Evolutionary conservation across 2,329 filamentous ascomycete genomes (phyloP), one percentile per base, ranked within the genome.

Genomic region (Fusarium sp.): DNA sequence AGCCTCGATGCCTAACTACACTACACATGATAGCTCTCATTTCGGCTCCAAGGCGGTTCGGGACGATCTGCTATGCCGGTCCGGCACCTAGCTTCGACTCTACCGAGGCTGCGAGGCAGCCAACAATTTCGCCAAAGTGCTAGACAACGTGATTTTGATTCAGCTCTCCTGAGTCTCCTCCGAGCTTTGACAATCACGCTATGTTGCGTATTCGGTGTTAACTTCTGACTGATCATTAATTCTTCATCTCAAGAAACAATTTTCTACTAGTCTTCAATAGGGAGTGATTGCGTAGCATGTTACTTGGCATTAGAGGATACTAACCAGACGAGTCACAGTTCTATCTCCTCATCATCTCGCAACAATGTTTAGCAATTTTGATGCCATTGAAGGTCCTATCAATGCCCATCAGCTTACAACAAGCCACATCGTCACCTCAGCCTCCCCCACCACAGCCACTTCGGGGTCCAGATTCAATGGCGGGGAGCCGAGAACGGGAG

Each of bases 361-460:
- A 50, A 29, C 24, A 13, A 15, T 31, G 4, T n/a, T 21, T 8
- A 29, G n/a, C 15, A 21, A 26, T 23, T 16, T 8, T 11, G 16
- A 29, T 39, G 10, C 4, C 23, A 26, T 35, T 9, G 10, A n/a
- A 13, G 4, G 31, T 8, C 31, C 13, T 39, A 62, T 38, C 23
- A 44, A 21, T n/a, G 10, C 5, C 24, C 18, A 24, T 28, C 15
- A 23, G 16, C 24, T 46, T n/a, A 21, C 20, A 13, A 23, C 24
- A 49, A 70, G 68, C 68, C 68, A 69, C 33, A 41, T 41, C n/a
- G 20, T 48, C 66, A 68, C 20, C 29, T 48, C 72, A 74, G 70
- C 72, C 70, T 74, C 72, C 68, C 69, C 72, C 72, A 70, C 72
- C 63, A 65, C 58, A 55, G 55, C 64, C 70, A 63, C 49, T 38